phyloP scores from a whole-genome alignment of 1,284 basidiomycete species.

The Inonotus obliquus region DNA sequence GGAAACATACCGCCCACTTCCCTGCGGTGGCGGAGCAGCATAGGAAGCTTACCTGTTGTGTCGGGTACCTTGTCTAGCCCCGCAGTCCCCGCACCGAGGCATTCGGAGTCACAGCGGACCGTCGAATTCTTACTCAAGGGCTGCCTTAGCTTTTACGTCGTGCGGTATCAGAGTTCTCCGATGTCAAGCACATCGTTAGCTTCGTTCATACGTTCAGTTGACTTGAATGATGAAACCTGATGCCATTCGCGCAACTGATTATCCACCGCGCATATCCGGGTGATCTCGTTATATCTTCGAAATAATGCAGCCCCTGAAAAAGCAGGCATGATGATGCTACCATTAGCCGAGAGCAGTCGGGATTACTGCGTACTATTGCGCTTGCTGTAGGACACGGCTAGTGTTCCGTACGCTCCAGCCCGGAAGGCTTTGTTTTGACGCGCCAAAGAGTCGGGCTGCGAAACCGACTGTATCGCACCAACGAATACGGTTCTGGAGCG shows the following conservation, averaged over 20 bases:
- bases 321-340: too few relatives aligned
- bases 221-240: neutral
- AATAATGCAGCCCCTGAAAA: too few relatives aligned
- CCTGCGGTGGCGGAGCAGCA: neutral
- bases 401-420: neutral
- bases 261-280: neutral
- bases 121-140: neutral
- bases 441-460: neutral
- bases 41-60: too few relatives aligned
- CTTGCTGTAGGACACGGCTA: neutral
- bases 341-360: neutral
- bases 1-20: neutral
- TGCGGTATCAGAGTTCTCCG: neutral
- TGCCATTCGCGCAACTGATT: neutral
- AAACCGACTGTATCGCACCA: neutral
- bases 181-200: neutral
- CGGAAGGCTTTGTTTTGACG: neutral
- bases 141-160: neutral
- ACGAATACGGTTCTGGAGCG: neutral
- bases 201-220: neutral
- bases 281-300: too few relatives aligned
- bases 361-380: neutral
- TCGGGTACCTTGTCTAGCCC: neutral
- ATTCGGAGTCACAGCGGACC: too few relatives aligned
- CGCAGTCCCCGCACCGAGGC: neutral